Evolutionary conservation across 148 eudicot genomes (phyloP), one percentile per base, ranked within the genome.

Genomic region (Camellia lanceoleosa): DNA sequence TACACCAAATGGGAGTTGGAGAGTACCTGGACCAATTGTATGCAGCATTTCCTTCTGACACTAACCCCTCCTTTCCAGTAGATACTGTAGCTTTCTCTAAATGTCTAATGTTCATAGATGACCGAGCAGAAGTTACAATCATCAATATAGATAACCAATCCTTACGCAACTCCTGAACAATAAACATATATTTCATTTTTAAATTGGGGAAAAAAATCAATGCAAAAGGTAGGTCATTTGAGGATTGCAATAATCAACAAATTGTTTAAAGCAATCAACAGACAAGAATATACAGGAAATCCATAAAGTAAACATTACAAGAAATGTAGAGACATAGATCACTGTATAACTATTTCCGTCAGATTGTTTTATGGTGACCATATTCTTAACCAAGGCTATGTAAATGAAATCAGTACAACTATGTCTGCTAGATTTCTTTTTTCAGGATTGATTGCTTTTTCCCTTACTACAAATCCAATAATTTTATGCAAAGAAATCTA

Each of bases 21-120:
- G 66, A 84, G 64, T 83, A 96, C 99, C 99, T 94, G 83, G 99
- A 96, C 99, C 99, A 96, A 80, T 87, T 92, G 78, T 90, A 92
- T 79, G 97, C 91, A 87, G 98, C 89, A 85, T 96, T 96, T 61
- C 99, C 99, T 89, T 96, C 99, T 44, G 93, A 95, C 80, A 96
- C 60, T 80, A 96, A 84, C 44, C 99, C 99, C 85, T 96, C 99
- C 88, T 96, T 96, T 81, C 99, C 99, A 47, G 99, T 96, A 68
- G 99, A 91, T 49, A 94, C 99, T 66, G 99, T 96, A 85, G 99
- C 99, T 84, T 96, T 96, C 79, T 96, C 99, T 82, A 96, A 89
- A 91, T 96, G 99, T 85, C 99, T 89, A 73, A 96, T 94, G 84
- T 92, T 96, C 59, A 96, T 96, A 67, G 95, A 91, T 79, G 99